Percentiles rank a stretch among this genome's conserved stretches.
phyloP scores from a whole-genome alignment of 768 basidiomycete species.

The Vararia minispora region DNA sequence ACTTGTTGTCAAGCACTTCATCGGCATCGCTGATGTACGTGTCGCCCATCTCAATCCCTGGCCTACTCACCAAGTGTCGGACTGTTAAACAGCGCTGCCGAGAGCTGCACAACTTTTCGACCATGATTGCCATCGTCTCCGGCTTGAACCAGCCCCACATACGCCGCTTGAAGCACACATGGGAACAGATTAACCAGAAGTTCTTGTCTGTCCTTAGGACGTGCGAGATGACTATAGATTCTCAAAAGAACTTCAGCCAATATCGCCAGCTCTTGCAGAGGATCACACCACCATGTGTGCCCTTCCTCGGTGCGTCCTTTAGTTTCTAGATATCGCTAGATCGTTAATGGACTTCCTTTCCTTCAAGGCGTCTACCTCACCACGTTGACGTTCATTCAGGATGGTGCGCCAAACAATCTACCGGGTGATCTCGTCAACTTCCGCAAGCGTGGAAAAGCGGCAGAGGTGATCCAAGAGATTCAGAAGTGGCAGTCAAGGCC shows the following conservation, averaged over 20 bases:
- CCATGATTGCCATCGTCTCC: constrained; percentile 87
- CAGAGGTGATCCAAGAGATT: constrained; percentile 47
- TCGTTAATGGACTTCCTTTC: constrained; percentile 10
- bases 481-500: constrained; percentile 43
- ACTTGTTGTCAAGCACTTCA: constrained; percentile 77
- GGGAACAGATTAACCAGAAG: constrained; percentile 75
- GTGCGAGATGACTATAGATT: constrained; percentile 83
- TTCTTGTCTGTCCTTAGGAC: constrained; percentile 58
- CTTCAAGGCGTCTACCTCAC: constrained; percentile 47
- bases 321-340: too few relatives aligned
- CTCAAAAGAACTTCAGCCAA: constrained; percentile 85
- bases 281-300: constrained; percentile 85
- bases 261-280: constrained; percentile 74
- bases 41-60: background rate
- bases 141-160: constrained; percentile 89
- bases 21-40: constrained; percentile 80
- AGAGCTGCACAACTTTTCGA: constrained; percentile 81
- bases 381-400: constrained; percentile 49
- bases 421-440: constrained; percentile 43
- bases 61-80: constrained; percentile 1
- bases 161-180: constrained; percentile 81
- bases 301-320: constrained; percentile 73
- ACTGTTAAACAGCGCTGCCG: constrained; percentile 60
- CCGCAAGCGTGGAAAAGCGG: constrained; percentile 39
- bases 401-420: constrained; percentile 43